Evolutionary conservation across 306 rosid genomes (phyloP), one percentile per base, ranked within the genome.

Genomic region (Castanea crenata): DNA sequence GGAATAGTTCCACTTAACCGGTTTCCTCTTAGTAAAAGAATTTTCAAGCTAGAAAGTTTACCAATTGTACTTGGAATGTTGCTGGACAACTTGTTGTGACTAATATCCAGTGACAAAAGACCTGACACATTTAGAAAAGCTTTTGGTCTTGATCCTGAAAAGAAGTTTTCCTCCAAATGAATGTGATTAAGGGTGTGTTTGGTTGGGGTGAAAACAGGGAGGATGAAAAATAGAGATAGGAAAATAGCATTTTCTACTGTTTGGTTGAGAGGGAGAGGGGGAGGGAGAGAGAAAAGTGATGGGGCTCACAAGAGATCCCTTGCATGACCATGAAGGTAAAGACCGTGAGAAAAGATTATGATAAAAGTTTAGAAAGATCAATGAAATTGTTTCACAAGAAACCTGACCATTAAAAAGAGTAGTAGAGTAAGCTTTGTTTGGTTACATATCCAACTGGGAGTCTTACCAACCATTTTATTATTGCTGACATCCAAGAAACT

Each of bases 1-100:
- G 76, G 71, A 14, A 78, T 71, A 20, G 29, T 25, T 4, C 82
- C 82, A 57, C 63, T 38, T 4, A 78, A 59, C 5, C 14, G 11
- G 16, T 70, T 71, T 20, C 25, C 35, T 19, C 25, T n/a, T 9
- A 71, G 6, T 9, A 71, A 49, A 58, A 78, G 38, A 12, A 71
- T 21, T 5, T 7, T 75, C 27, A 71, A 54, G 7, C 25, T 18
- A 9, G 27, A 16, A 49, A 61, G 25, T 3, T 13, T 5, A 32
- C 44, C 0, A 11, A 79, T 8, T 76, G 71, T 34, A 5, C 4
- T 4, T 0, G 56, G 82, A 25, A 79, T 31, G 0, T 5, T 4
- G 16, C 77, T 41, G 0, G n/a, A 79, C 5, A 79, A 72, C 3
- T 41, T 4, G 38, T 79, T 79, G 21, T 29, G 11, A 5, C 65